phyloP scores from a whole-genome alignment of 148 eudicot genomes.

The Drosera capensis region DNA sequence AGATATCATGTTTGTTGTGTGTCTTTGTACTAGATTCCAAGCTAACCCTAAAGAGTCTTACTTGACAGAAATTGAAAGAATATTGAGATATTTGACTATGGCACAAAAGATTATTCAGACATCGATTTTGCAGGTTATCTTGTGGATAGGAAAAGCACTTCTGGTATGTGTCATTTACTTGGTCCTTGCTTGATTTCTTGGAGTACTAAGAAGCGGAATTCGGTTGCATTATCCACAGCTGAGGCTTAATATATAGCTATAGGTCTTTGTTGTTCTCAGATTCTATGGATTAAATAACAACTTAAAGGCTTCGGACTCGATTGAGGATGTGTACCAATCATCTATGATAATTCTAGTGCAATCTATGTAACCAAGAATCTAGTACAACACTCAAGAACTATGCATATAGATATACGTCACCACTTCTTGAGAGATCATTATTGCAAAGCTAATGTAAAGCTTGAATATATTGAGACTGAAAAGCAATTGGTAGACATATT shows the following conservation, averaged over 20 bases:
- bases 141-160: background rate
- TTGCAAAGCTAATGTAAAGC: too few species aligned
- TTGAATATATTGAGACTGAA: too few species aligned
- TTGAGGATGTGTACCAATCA: background rate
- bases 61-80: background rate
- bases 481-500: too few species aligned
- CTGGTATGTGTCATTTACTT: background rate
- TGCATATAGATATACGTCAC: too few species aligned
- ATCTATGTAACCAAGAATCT: too few species aligned
- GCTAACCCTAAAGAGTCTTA: background rate
- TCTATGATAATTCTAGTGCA: background rate
- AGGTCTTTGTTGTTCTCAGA: background rate
- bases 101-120: background rate
- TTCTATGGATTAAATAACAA: background rate
- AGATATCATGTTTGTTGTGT: background rate
- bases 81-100: background rate
- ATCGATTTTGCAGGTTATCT: background rate
- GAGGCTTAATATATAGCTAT: background rate
- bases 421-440: too few species aligned
- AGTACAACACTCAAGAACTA: too few species aligned
- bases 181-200: background rate
- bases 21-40: background rate
- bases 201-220: conserved; percentile 2
- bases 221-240: background rate
- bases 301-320: background rate